These are phyloP conservation scores for Microstroma glucosiphilum DNA, from an alignment of 1,284 basidiomycete genomes.

Conservation along the genomic window DNA sequence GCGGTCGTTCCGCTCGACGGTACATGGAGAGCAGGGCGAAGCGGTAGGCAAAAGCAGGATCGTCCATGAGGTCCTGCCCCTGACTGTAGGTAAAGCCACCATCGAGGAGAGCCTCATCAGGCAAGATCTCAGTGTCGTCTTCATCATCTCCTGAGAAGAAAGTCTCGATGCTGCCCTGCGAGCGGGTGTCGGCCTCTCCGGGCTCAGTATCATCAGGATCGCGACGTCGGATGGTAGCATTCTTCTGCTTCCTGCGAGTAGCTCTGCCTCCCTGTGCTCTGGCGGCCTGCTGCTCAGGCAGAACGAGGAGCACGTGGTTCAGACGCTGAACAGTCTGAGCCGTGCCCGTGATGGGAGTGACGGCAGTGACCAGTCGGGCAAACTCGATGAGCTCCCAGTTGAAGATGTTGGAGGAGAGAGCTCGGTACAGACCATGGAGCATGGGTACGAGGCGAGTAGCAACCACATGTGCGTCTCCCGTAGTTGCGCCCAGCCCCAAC, in stretches of 20 bases:
- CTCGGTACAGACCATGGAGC: slow-evolving; percentile 78
- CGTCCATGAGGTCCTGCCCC: slow-evolving; percentile 11
- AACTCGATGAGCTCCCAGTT: slow-evolving; percentile 68
- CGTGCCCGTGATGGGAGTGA: slow-evolving; percentile 60
- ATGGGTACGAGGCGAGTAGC: slow-evolving; percentile 67
- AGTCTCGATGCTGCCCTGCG: slow-evolving; percentile 52
- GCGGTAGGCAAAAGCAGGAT: slow-evolving; percentile 30
- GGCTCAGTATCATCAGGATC: slow-evolving; percentile 7
- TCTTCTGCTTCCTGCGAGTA: slow-evolving; percentile 27
- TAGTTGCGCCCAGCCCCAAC: slow-evolving; percentile 19
- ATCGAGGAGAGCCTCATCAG: slow-evolving; percentile 17
- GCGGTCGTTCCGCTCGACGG: slow-evolving; percentile 65
- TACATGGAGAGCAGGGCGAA: slow-evolving; percentile 69
- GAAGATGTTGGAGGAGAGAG: slow-evolving; percentile 70
- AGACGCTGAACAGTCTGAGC: slow-evolving; percentile 58
- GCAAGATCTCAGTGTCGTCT: slow-evolving; percentile 22
- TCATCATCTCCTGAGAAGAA: slow-evolving; percentile 49
- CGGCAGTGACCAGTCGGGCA: slow-evolving; percentile 59
- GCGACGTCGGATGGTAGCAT: slow-evolving; percentile 27
- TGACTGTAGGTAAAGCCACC: slow-evolving; percentile 32
- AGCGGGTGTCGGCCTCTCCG: slow-evolving; percentile 24
- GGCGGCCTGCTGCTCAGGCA: slow-evolving; percentile 49
- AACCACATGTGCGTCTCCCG: slow-evolving; percentile 63
- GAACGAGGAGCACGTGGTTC: slow-evolving; percentile 54
- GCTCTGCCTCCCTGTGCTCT: slow-evolving; percentile 51